Evolutionary conservation across 176 grass and related monocot species (phyloP).

Genomic region (Carex parvula): DNA sequence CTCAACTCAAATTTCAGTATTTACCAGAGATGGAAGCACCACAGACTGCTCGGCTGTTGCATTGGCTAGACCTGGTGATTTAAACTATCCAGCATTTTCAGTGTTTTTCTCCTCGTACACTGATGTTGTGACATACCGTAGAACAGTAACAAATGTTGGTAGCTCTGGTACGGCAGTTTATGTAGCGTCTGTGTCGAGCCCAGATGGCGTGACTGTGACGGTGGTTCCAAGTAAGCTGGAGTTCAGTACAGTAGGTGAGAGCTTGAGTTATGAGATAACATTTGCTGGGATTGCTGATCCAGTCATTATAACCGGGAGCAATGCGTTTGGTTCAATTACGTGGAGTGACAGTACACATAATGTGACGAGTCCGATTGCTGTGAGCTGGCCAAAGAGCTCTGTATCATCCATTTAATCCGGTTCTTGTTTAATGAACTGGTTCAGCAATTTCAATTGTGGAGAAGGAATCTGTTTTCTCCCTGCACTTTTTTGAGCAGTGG

Average conservation of each 20-base stretch:
- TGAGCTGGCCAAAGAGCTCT: slow-evolving; percentile 47
- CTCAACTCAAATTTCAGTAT: slow-evolving; percentile 49
- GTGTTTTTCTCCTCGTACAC: slow-evolving; percentile 56
- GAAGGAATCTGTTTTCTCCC: slow-evolving; percentile 2
- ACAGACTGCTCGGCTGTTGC: slow-evolving; percentile 54
- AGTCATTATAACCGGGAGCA: slow-evolving; percentile 42
- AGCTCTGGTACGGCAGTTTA: slow-evolving; percentile 40
- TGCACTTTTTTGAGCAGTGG: slow-evolving; percentile 17
- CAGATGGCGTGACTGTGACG: slow-evolving; percentile 54
- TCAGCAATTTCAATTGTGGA: not conserved
- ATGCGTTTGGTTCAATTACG: slow-evolving; percentile 52
- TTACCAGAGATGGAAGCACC: slow-evolving; percentile 39
- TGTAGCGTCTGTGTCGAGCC: slow-evolving; percentile 34
- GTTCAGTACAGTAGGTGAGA: slow-evolving; percentile 47
- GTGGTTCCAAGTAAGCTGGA: slow-evolving; percentile 82
- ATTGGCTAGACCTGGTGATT: slow-evolving; percentile 50
- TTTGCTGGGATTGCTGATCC: slow-evolving; percentile 30
- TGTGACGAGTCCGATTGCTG: slow-evolving; percentile 61
- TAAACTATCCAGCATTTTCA: slow-evolving; percentile 81
- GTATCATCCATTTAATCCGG: not conserved
- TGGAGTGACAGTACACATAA: slow-evolving; percentile 57
- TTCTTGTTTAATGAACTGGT: not conserved
- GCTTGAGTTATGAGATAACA: slow-evolving; percentile 24
- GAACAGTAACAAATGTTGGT: slow-evolving; percentile 72
- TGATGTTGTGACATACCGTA: slow-evolving; percentile 51